Percentiles rank a stretch among this genome's conserved stretches.
These are phyloP conservation scores for Auricularia auricula-judae DNA, from an alignment of 768 basidiomycete species.

Conservation along the genomic window DNA sequence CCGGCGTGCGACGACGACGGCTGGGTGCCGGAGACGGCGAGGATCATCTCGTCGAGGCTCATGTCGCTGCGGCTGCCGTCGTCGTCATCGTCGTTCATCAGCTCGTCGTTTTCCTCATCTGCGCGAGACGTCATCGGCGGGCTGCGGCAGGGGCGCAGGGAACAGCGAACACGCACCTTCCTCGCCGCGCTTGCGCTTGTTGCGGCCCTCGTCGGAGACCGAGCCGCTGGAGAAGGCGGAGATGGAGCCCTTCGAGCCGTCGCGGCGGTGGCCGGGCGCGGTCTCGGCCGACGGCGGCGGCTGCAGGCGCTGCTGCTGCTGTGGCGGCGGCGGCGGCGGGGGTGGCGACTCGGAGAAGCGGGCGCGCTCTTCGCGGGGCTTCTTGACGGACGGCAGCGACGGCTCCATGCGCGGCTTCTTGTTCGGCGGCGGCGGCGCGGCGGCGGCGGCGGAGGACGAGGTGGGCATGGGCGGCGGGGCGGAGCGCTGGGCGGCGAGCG, in stretches of 20 bases:
- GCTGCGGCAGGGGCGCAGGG: too few relatives aligned
- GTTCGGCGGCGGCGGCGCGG: background rate
- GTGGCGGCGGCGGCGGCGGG: background rate
- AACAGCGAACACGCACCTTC: background rate
- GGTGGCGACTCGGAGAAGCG: background rate
- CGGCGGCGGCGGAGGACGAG: background rate
- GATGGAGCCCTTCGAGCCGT: background rate
- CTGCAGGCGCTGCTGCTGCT: background rate
- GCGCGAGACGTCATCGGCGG: too few relatives aligned
- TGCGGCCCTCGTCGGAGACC: too few relatives aligned
- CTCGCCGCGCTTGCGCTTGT: background rate
- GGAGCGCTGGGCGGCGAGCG: background rate
- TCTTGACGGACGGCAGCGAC: background rate
- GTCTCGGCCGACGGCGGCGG: background rate
- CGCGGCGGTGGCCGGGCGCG: background rate
- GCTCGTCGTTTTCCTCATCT: background rate
- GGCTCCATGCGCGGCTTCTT: too few relatives aligned
- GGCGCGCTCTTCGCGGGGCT: background rate
- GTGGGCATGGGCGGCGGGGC: background rate
- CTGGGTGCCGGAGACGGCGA: conserved; percentile 24
- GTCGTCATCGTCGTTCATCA: background rate
- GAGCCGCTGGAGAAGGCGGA: too few relatives aligned
- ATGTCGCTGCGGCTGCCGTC: conserved; percentile 20
- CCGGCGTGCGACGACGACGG: conserved; percentile 13
- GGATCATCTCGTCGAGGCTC: conserved; percentile 37